phyloP scores from a whole-genome alignment of 2,329 filamentous ascomycete species.

The Trichoderma sp. region DNA sequence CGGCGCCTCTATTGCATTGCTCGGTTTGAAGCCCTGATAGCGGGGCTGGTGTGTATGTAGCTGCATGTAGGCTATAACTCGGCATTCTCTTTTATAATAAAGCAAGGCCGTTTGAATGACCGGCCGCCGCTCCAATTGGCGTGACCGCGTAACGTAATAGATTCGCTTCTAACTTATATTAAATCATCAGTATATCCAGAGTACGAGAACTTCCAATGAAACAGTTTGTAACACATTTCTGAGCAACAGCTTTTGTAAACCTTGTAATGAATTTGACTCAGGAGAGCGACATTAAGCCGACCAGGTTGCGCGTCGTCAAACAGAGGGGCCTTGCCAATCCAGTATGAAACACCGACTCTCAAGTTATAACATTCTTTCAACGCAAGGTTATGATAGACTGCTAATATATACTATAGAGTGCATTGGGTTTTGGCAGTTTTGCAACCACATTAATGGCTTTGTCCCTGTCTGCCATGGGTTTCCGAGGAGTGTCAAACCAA shows the following conservation, averaged over 20 bases:
- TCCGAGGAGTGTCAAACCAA: background rate
- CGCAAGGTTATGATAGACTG: background rate
- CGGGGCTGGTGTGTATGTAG: background rate
- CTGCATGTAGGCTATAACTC: background rate
- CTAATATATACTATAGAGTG: background rate
- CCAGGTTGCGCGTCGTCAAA: fast-evolving
- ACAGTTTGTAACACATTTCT: background rate
- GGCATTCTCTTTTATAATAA: background rate
- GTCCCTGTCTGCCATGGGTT: background rate
- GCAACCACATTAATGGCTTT: background rate
- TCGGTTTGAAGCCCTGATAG: background rate
- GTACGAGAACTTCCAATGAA: background rate
- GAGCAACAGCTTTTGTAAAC: background rate
- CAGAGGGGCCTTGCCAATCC: background rate
- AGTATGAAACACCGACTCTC: background rate
- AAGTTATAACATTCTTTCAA: background rate
- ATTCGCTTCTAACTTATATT: background rate
- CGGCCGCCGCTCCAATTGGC: background rate
- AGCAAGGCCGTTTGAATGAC: fast-evolving
- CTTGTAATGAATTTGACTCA: background rate
- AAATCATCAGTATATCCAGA: background rate
- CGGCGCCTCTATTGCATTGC: background rate
- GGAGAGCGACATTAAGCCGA: background rate
- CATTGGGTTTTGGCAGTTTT: background rate
- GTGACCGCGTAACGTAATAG: background rate